Evolutionary conservation across 2,329 filamentous ascomycete genomes (phyloP), one percentile per base, ranked within the genome.

Genomic region (Raffaelea albimanens): DNA sequence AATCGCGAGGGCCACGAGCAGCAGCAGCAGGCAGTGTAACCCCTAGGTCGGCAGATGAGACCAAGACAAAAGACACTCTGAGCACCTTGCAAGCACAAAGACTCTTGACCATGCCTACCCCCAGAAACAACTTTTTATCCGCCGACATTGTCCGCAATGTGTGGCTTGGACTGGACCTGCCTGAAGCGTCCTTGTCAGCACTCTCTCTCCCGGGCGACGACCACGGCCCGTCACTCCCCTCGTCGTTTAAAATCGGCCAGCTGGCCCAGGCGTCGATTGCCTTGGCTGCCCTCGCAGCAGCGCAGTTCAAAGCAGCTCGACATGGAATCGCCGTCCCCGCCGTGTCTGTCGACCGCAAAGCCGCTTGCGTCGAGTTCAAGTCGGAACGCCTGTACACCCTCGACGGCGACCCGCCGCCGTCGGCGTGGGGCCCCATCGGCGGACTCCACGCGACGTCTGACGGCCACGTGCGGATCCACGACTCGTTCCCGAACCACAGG

Each of bases 391-490:
- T 78, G 2, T 75, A 75, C 48, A 59, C 58, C 0, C 56, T 80
- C 3, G 57, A 69, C 21, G 65, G 63, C 3, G 57, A 61, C n/a
- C 56, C 61, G 1, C 25, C 59, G 0, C 54, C 58, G 0, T 59
- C 63, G 0, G 45, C 60, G 0, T 71, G 65, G 61, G 68, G 67
- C 0, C 58, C 64, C 0, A 65, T 80, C 3, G 72, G 75, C 2
- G 76, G 75, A 1, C 54, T 79, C 0, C 69, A 80, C 54, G 63
- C 63, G 45, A 69, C 74, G 0, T 57, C 59, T 0, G 74, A 79
- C 49, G 75, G 75, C 1, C 62, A 73, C 44, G 67, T 80, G 2
- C 67, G 75, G 2, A 68, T 80, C 41, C 76, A 81, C 51, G 76
- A 79, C 46, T 58, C 58, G 0, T 79, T 80, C 47, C 64, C 68